Percentiles rank a stretch among this genome's conserved stretches.
These are phyloP conservation scores for Pyronema domesticum DNA, from an alignment of 495 filamentous ascomycete species.

Conservation along the genomic window DNA sequence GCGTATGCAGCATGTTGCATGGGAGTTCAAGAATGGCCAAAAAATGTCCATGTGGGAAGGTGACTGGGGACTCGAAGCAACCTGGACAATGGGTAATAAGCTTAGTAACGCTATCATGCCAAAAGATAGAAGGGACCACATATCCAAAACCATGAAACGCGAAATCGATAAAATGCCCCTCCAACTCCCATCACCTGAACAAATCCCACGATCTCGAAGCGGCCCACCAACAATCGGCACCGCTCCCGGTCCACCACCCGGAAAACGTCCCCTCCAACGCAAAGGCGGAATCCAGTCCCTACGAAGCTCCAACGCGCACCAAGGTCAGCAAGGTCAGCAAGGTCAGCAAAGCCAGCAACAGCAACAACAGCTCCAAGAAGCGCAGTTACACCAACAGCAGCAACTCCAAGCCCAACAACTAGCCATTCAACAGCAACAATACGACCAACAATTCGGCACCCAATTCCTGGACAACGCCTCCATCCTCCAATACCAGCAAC, in stretches of 20 bases:
- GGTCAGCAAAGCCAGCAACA: background rate
- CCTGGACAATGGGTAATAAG: background rate
- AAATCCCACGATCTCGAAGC: background rate
- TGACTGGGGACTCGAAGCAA: conserved; percentile 2
- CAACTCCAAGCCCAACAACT: background rate
- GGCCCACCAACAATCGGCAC: background rate
- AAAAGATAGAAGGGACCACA: background rate
- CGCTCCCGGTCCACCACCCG: background rate
- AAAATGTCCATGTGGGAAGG: conserved; percentile 4
- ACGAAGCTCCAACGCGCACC: background rate
- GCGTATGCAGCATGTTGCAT: conserved; percentile 3
- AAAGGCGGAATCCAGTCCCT: background rate
- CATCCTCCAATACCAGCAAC: background rate
- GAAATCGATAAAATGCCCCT: background rate
- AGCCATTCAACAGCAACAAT: background rate
- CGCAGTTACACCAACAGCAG: background rate
- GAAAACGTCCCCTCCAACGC: background rate
- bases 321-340: background rate
- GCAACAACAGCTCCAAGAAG: background rate
- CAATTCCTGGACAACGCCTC: background rate
- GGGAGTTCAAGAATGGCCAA: conserved; percentile 7
- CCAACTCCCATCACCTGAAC: background rate
- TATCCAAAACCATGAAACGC: background rate
- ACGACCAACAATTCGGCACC: background rate
- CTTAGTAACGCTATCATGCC: background rate